phyloP scores from a whole-genome alignment of 116 monocot species.

The Zostera marina region DNA sequence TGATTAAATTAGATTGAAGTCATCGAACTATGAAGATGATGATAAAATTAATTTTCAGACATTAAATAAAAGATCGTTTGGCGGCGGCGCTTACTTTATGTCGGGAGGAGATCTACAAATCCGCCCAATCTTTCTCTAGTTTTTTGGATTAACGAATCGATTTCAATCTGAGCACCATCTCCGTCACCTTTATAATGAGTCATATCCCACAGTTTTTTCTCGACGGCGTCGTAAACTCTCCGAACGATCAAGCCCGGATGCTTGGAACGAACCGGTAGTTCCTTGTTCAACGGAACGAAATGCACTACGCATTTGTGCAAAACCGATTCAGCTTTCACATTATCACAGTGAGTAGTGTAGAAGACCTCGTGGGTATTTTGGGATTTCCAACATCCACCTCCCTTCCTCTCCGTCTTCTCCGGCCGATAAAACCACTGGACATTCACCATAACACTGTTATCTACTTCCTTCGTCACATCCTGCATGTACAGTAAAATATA shows the following conservation, averaged over 20 bases:
- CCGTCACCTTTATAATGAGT: conserved; percentile 85
- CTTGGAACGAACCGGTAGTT: conserved; percentile 49
- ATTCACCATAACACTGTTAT: conserved; percentile 48
- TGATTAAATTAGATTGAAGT: no score
- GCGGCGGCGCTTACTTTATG: no score
- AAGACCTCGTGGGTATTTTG: conserved; percentile 70
- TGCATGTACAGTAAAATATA: conserved; percentile 14
- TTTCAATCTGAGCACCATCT: conserved; percentile 67
- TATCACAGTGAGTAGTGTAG: conserved; percentile 85
- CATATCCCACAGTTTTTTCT: conserved; percentile 64
- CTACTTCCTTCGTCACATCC: conserved; percentile 56
- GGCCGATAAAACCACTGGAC: conserved; percentile 98
- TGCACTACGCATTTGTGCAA: conserved; percentile 91
- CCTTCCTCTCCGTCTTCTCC: conserved; percentile 79
- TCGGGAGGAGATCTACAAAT: no score
- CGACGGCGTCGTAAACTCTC: conserved; percentile 69
- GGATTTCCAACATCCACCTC: conserved; percentile 54
- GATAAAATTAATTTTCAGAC: no score
- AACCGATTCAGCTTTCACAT: conserved; percentile 88
- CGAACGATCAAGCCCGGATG: conserved; percentile 85
- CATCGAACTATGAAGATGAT: no score
- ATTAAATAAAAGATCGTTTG: no score
- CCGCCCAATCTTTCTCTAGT: conserved; percentile 48
- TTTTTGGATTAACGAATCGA: conserved; percentile 61
- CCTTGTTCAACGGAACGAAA: conserved; percentile 71